phyloP scores from a whole-genome alignment of 1,139 yeast species.

The Arxiozyma slooffiae region DNA sequence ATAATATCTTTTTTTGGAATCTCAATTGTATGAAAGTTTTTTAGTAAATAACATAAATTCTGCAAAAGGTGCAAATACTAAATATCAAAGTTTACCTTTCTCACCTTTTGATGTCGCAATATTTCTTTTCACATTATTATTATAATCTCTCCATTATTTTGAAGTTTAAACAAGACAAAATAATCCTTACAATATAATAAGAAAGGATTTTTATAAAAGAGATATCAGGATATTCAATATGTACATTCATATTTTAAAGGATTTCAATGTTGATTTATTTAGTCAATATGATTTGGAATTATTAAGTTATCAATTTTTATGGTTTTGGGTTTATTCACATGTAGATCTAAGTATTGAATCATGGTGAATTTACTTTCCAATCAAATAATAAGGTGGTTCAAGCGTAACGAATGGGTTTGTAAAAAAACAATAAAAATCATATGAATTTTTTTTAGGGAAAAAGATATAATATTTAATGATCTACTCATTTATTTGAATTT shows the following conservation, averaged over 20 bases:
- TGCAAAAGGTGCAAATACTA: background rate
- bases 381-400: background rate
- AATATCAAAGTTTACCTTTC: constrained; percentile 6
- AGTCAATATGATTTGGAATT: constrained; percentile 20
- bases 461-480: constrained; percentile 18
- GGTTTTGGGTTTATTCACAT: constrained; percentile 16
- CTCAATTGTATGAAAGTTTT: constrained; percentile 8
- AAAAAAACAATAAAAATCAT: constrained; percentile 19
- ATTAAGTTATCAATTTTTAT: constrained; percentile 27
- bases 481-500: constrained; percentile 13
- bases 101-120: constrained; percentile 26
- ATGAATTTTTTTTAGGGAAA: constrained; percentile 19
- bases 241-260: constrained; percentile 12
- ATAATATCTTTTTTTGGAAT: constrained; percentile 23
- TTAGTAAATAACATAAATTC: background rate
- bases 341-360: background rate
- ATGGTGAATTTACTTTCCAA: background rate
- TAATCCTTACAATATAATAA: constrained; percentile 23
- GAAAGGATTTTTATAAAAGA: constrained; percentile 16
- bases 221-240: constrained; percentile 13
- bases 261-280: constrained; percentile 14
- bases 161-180: constrained; percentile 13
- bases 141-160: constrained; percentile 18
- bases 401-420: background rate
- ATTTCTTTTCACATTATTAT: constrained; percentile 22